These are phyloP conservation scores for Trichophaea hybrida DNA, from an alignment of 2,329 filamentous ascomycete genomes.

Conservation along the genomic window DNA sequence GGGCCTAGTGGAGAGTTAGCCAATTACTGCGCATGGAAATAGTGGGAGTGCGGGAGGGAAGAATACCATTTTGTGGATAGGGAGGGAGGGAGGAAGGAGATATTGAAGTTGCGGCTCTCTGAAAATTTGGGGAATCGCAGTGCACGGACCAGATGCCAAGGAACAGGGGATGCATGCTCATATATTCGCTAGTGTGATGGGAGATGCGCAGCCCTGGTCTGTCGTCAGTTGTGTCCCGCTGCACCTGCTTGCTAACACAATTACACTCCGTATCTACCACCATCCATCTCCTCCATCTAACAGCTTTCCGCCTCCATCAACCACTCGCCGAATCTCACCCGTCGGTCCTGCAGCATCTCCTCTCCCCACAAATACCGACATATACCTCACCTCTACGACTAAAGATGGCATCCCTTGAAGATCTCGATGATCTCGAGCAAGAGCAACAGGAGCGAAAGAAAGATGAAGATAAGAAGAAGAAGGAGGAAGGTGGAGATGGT, in stretches of 20 bases:
- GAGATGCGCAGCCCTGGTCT: not conserved
- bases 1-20: constrained; percentile 39
- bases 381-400: not conserved
- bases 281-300: not conserved
- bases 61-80: constrained; percentile 11
- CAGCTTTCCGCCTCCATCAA: not conserved
- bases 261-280: not conserved
- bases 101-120: constrained; percentile 3
- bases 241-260: not conserved
- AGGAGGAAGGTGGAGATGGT: constrained; percentile 49
- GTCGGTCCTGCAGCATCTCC: constrained; percentile 1
- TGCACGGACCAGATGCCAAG: constrained; percentile 7
- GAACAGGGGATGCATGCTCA: not conserved
- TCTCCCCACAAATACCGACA: not conserved
- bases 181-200: not conserved
- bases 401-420: constrained; percentile 75
- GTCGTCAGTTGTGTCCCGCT: not conserved
- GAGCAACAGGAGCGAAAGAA: constrained; percentile 50
- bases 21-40: not conserved
- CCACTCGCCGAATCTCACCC: not conserved
- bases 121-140: constrained; percentile 5
- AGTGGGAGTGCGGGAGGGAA: not conserved
- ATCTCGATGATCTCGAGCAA: constrained; percentile 69
- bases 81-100: not conserved
- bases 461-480: constrained; percentile 49